Base-by-base conservation (phyloP, 805 yeast species). In the Monosporozyma servazzii region DNA sequence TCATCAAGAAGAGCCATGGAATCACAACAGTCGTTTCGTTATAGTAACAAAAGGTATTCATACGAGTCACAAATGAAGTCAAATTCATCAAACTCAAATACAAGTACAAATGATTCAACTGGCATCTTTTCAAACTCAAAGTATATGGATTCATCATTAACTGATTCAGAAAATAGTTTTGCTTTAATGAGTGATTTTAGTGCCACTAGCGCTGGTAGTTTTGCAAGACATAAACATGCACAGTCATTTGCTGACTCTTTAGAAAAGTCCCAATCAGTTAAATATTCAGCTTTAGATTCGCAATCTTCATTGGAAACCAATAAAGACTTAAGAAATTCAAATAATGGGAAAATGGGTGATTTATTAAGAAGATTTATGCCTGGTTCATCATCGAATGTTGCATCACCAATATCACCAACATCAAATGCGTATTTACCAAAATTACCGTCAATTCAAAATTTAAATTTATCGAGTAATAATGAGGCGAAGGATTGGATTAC, bases 131-230 rank as follows among this genome's bases (percentile, higher is more conserved):
- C 75, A 7, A 67, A 68, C 48, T 72, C 81, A 0, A 74, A 78
- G 13, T 74, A 72, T 49, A 70, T 79, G 61, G 76, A 77, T 1
- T 74, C 73, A 50, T 82, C 89, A 1, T 57, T 63, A 25, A 60
- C 69, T 15, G 71, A 73, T 15, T 66, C 70, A 50, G 69, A 66
- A 42, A 60, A 64, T 40, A 70, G 75, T 49, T 67, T 75, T 29
- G 72, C 78, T 2, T 62, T 72, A 9, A 65, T 75, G 68, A 75
- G 79, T 36, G 93, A 86, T 64, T 76, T 86, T 55, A 85, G 93
- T 69, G 96, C 96, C 4, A 86, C 96, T 0, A 84, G 93, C 55
- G 95, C 96, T 1, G 95, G 95, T 0, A 86, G 95, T 30, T 81
- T 81, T 53, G 81, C 82, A 45, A 77, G 95, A 61, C 95, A 88